Conservation (phyloP, 306 rosid genomes). For the Pyrus betulifolia region DNA sequence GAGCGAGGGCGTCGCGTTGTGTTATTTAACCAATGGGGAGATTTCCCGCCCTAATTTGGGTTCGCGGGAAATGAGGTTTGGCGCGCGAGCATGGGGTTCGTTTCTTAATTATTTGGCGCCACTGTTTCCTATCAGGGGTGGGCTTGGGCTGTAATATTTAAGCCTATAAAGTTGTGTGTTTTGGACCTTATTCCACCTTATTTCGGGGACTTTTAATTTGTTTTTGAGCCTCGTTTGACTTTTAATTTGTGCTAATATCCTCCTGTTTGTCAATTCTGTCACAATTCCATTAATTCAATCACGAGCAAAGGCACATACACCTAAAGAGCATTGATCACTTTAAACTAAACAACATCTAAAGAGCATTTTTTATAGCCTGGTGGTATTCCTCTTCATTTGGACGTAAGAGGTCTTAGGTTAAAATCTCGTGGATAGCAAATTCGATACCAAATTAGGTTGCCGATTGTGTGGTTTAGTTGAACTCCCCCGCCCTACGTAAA, state of each 20-base stretch:
- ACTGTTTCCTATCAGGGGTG: neutral
- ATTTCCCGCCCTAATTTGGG: constrained; percentile 24
- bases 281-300: too few relatives aligned
- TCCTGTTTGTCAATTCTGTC: accelerated
- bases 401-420: too few relatives aligned
- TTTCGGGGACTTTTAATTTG: too few relatives aligned
- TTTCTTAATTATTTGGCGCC: neutral
- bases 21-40: neutral
- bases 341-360: constrained; percentile 35
- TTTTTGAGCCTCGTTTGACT: too few relatives aligned
- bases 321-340: neutral
- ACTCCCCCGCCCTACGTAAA: too few relatives aligned
- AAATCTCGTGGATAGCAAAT: too few relatives aligned
- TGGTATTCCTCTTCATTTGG: too few relatives aligned
- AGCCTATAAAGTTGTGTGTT: neutral
- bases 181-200: neutral
- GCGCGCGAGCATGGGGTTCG: constrained; percentile 26
- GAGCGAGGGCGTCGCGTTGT: neutral
- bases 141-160: neutral
- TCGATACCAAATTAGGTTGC: too few relatives aligned
- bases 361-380: constrained; percentile 15
- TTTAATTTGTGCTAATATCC: too few relatives aligned
- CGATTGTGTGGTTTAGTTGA: too few relatives aligned
- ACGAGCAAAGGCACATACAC: too few relatives aligned
- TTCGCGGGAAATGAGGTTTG: constrained; percentile 34